Evolutionary conservation across 2,329 filamentous ascomycete species (phyloP).

Genomic region (Botrytis paeoniae): DNA sequence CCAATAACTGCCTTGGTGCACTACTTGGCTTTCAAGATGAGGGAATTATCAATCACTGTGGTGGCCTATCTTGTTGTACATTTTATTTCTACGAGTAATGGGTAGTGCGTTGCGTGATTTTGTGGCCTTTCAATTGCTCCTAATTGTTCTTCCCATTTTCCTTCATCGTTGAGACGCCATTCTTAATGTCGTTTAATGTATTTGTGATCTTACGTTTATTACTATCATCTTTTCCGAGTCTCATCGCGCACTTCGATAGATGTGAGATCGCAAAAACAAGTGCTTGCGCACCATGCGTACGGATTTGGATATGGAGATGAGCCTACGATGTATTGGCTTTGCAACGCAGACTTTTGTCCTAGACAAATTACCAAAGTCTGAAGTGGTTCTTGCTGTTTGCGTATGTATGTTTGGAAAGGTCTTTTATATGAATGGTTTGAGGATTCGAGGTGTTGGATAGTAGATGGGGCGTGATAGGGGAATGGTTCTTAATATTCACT

Average conservation of each 20-base stretch:
- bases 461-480: no score
- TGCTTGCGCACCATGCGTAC: not conserved
- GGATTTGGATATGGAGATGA: not conserved
- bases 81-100: not conserved
- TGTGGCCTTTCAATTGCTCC: no score
- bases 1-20: no score
- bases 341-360: no score
- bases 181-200: not conserved
- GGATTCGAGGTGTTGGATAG: not conserved
- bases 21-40: no score
- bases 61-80: not conserved
- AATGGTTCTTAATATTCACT: no score
- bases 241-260: fast-evolving
- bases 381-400: not conserved
- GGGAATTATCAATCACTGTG: no score
- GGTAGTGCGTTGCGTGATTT: not conserved
- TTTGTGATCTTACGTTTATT: not conserved
- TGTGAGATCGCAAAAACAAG: not conserved
- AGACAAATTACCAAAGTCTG: no score
- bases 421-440: not conserved
- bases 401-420: not conserved
- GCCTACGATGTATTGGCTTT: no score
- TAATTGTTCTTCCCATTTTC: not conserved
- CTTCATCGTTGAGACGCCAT: fast-evolving
- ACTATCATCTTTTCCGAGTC: fast-evolving